Base-by-base conservation (phyloP, 371 early-diverging fungal genomes). In the Neoconidiobolus thromboides region DNA sequence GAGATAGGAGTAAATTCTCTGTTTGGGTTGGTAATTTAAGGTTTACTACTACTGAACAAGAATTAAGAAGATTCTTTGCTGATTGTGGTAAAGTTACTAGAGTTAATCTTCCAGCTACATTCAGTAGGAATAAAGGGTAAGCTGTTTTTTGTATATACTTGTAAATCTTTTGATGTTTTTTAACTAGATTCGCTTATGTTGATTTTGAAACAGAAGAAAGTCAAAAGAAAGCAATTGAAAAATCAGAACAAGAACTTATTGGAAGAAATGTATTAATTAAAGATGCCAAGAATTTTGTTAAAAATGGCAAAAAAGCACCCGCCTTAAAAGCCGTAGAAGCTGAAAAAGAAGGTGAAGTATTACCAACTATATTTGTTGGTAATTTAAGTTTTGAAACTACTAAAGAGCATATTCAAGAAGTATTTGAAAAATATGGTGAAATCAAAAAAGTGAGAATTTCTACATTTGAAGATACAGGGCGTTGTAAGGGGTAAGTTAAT, bases 21-120 rank as follows among this genome's bases (percentile, higher is more conserved):
- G 72, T 85, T 54, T 86, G 87, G 87, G 79, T 86, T 41, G 87
- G 87, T 3, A 86, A 86, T 65, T 67, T 86, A 42, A 69, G 78
- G 9, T 86, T 74, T 62, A 55, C 71, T 2, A 80, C 80, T 5
- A 75, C 77, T 1, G 70, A 71, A 26, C 75, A 78, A 46, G 67
- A 73, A 0, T 64, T 86, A 53, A 64, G 63, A 15, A 69, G 73
- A 42, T 84, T 80, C 65, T 80, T 86, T 69, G 62, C 62, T 3
- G 69, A 71, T 9, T 76, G 78, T 48, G 79, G 80, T 9, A 63
- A 71, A 1, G 75, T 83, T n/a, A 81, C 78, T n/a, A 77, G 87
- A 46, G 63, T 86, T 43, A 77, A 80, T 43, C 68, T 83, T 65
- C 87, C 85, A 14, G 70, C 71, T 39, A 72, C 74, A 0, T 62